Conservation (phyloP, 148 eudicot genomes). For the Fagopyrum homotropicum region DNA sequence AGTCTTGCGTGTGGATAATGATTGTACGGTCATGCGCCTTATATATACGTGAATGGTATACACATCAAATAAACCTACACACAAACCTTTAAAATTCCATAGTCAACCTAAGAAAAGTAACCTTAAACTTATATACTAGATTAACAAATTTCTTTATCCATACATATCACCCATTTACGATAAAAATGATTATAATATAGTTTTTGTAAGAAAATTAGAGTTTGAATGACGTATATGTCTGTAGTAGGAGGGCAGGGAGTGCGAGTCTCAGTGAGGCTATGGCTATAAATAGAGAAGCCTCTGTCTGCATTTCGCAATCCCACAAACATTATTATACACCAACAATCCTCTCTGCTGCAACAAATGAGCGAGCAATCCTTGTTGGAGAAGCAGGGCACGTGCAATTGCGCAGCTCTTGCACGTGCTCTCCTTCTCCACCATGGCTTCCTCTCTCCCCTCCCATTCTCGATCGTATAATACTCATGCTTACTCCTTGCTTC, state of each 20-base stretch:
- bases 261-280: not conserved
- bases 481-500: not conserved
- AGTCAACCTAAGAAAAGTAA: too few relatives aligned
- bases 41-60: too few relatives aligned
- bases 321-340: not conserved
- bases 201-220: too few relatives aligned
- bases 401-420: constrained; percentile 18
- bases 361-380: constrained; percentile 16
- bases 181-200: too few relatives aligned
- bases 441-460: constrained; percentile 14
- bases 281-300: constrained; percentile 12
- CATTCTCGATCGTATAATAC: not conserved
- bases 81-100: too few relatives aligned
- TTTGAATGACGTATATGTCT: too few relatives aligned
- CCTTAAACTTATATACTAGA: too few relatives aligned
- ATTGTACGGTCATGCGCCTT: too few relatives aligned
- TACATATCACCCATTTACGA: too few relatives aligned
- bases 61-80: too few relatives aligned
- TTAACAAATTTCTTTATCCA: too few relatives aligned
- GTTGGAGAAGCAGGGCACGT: constrained; percentile 37
- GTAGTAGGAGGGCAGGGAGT: not conserved
- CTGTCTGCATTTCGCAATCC: not conserved
- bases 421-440: constrained; percentile 29
- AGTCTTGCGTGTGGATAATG: too few relatives aligned
- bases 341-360: not conserved